Conservation (phyloP, 164 flowering plant genomes). For the Liriodendron chinense region DNA sequence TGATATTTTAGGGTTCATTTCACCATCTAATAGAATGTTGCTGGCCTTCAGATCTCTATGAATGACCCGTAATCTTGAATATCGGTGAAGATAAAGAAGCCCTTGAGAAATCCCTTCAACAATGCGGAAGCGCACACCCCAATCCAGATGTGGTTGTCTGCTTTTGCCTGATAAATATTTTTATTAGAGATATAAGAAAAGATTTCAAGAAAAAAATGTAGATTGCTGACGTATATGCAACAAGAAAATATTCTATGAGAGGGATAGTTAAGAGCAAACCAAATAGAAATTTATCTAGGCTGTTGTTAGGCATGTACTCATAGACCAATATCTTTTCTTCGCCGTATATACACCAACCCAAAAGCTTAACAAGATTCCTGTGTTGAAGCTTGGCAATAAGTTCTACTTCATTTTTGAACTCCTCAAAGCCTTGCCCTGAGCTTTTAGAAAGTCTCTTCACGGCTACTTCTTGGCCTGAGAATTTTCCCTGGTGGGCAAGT, state of each 20-base stretch:
- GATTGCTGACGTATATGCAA: neutral
- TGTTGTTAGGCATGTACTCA: conserved; percentile 34
- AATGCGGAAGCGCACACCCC: conserved; percentile 25
- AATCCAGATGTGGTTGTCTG: conserved; percentile 13
- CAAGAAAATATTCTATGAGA: too few relatives aligned
- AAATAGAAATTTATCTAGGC: conserved; percentile 30
- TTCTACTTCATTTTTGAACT: conserved; percentile 37
- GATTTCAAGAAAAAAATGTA: neutral
- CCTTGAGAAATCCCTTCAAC: conserved; percentile 50
- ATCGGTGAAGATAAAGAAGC: conserved; percentile 57
- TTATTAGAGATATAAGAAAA: neutral
- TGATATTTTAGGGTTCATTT: conserved; percentile 47
- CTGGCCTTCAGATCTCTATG: conserved; percentile 62
- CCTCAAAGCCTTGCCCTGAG: conserved; percentile 34
- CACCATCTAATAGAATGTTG: conserved; percentile 46
- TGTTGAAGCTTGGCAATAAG: conserved; percentile 45
- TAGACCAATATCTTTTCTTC: conserved; percentile 38
- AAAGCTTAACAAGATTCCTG: conserved; percentile 36
- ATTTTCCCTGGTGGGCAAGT: too few relatives aligned
- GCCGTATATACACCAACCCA: conserved; percentile 35
- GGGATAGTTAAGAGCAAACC: conserved; percentile 12
- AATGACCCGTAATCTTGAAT: conserved; percentile 44
- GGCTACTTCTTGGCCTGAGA: conserved; percentile 28
- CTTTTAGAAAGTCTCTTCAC: conserved; percentile 39
- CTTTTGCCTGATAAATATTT: neutral